Base-by-base conservation (phyloP, 106 monocot genomes). In the Acorus gramineus region DNA sequence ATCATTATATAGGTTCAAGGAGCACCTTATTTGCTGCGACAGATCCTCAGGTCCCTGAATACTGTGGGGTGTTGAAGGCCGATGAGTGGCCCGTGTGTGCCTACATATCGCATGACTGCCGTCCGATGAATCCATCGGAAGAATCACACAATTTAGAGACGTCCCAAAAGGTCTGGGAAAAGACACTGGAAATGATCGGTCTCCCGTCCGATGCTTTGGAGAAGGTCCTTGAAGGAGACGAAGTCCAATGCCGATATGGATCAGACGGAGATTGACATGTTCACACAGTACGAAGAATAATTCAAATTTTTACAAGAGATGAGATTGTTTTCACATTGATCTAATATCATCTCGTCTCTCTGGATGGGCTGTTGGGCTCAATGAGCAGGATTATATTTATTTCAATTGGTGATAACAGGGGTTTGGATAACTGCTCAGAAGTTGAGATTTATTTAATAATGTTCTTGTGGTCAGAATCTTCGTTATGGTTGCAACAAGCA, bases 61-160 rank as follows among this genome's bases (percentile, higher is more conserved):
- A 98, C 72, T 85, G 91, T 53, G 79, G 64, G 44, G 52, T 76
- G 51, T 52, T 98, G 64, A 98, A 89, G 73, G 66, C 77, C 2
- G 92, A 98, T 55, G 88, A 98, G 57, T 92, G 96, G 96, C 96
- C 92, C 10, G 87, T 85, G 46, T 98, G 91, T 59, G 67, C 96
- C 12, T 98, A 76, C 60, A 79, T 98, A 44, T 79, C 85, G 1
- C 72, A 81, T 7, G 91, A 98, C 43, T 98, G 91, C 53, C 80
- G 91, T 7, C 96, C 96, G 10, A 77, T 71, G 61, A 98, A 98
- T 69, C 69, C 85, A 14, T 98, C 91, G 0, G 88, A 98, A 60
- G 96, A 98, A 83, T 78, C 96, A 3, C 85, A 91, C 62, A 92
- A 92, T 61, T 69, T 98, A 8, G 85, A 79, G 69, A 98, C 91